Conservation (phyloP, 2,329 filamentous ascomycete species). For the Fusarium chaquense region DNA sequence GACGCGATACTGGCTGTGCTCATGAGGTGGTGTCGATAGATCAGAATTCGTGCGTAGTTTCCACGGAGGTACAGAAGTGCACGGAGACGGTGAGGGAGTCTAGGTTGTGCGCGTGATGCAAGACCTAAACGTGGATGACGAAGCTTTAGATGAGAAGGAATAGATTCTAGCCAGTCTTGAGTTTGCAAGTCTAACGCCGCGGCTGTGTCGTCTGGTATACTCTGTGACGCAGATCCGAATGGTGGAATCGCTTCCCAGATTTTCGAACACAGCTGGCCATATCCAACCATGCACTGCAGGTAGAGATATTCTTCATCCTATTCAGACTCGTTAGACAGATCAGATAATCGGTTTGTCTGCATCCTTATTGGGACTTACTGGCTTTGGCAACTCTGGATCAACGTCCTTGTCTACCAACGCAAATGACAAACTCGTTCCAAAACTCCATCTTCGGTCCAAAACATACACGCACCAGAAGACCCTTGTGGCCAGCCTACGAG, state of each 20-base stretch:
- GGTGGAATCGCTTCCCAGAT: constrained; percentile 60
- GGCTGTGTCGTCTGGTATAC: constrained; percentile 55
- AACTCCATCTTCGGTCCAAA: constrained; percentile 64
- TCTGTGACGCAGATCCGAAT: constrained; percentile 51
- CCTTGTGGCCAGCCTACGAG: constrained; percentile 50
- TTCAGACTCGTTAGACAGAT: background rate
- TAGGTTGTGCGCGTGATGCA: constrained; percentile 49
- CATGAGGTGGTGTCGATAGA: constrained; percentile 59
- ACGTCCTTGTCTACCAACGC: constrained; percentile 62
- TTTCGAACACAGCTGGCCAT: constrained; percentile 59
- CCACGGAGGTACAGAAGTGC: constrained; percentile 59
- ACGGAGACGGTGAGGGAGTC: constrained; percentile 56
- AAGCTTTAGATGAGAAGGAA: constrained; percentile 56
- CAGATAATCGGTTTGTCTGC: background rate
- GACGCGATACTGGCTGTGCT: constrained; percentile 52
- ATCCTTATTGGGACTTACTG: constrained; percentile 44
- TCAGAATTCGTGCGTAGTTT: constrained; percentile 59
- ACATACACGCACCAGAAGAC: constrained; percentile 66
- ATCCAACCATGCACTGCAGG: constrained; percentile 61
- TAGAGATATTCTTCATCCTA: constrained; percentile 54
- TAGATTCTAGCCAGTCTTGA: constrained; percentile 60
- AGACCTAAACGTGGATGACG: constrained; percentile 54
- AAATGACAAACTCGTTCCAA: constrained; percentile 63
- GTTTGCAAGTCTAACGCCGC: constrained; percentile 57
- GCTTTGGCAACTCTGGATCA: constrained; percentile 61